Evolutionary conservation across 176 grass and related monocot species (phyloP).

Genomic region (Avena insularis): DNA sequence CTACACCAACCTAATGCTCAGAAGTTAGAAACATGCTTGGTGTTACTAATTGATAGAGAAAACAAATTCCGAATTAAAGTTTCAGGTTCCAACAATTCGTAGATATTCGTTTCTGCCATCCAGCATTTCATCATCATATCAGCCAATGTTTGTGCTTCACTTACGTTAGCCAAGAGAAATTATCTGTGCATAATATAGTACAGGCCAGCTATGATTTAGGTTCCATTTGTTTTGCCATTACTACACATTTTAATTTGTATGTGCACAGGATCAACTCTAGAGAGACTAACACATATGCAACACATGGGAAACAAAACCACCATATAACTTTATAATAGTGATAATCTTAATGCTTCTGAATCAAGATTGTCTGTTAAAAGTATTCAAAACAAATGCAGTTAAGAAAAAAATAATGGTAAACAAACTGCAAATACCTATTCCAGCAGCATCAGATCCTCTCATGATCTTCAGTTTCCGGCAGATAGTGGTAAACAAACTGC

Average conservation of each 20-base stretch:
- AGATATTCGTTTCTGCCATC: neutral
- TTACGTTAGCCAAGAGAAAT: neutral
- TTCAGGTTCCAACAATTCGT: neutral
- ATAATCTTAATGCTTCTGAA: neutral
- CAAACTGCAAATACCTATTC: slow-evolving; percentile 59
- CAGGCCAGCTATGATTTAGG: neutral
- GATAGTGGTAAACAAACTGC: slow-evolving; percentile 61
- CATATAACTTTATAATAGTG: neutral
- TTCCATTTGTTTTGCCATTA: neutral
- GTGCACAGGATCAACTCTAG: neutral
- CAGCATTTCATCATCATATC: neutral
- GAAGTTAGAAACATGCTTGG: neutral
- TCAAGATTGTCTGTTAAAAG: neutral
- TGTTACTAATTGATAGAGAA: neutral
- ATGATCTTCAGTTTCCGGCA: slow-evolving; percentile 75
- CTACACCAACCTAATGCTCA: neutral
- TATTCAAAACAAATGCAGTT: neutral
- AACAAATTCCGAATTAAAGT: neutral
- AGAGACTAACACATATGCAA: neutral
- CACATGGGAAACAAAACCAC: neutral
- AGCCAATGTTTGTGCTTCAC: neutral
- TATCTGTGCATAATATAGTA: neutral
- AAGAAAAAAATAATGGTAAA: neutral
- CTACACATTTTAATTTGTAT: neutral
- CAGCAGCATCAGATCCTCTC: slow-evolving; percentile 80